A percentile compares a stretch with the other conserved stretches of the same genome.
These are phyloP conservation scores for Russula ochroleuca DNA, from an alignment of 768 basidiomycete genomes.

Conservation along the genomic window DNA sequence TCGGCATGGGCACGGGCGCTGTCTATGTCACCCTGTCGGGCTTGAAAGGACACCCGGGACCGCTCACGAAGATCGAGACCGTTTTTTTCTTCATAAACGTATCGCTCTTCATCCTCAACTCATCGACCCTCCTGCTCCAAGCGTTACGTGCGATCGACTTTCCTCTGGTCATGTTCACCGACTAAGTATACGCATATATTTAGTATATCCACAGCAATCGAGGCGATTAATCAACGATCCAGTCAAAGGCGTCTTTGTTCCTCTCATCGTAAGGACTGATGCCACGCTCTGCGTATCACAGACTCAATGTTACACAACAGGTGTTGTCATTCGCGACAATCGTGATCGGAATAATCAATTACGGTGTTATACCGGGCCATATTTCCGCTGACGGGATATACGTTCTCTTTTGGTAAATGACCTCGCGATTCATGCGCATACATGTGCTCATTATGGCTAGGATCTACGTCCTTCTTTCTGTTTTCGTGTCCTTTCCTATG, in stretches of 20 bases:
- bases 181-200: neutral
- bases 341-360: conserved; percentile 47
- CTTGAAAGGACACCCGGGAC: conserved; percentile 35
- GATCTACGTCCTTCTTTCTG: conserved; percentile 41
- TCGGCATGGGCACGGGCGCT: conserved; percentile 49
- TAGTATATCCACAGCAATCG: conserved; percentile 46
- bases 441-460: conserved; percentile 29
- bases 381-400: conserved; percentile 38
- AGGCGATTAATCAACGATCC: conserved; percentile 43
- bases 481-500: conserved; percentile 44
- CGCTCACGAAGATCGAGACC: conserved; percentile 40
- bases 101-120: conserved; percentile 42
- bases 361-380: conserved; percentile 40
- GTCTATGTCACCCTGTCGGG: conserved; percentile 47
- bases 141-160: conserved; percentile 36
- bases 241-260: conserved; percentile 44
- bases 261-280: conserved; percentile 33
- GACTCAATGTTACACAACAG: conserved; percentile 27
- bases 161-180: neutral
- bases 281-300: neutral
- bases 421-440: neutral
- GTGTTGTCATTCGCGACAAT: conserved; percentile 50
- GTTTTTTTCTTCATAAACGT: conserved; percentile 47
- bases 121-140: conserved; percentile 41
- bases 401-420: conserved; percentile 41